These are phyloP conservation scores for barley (Hordeum vulgare) DNA, from an alignment of 176 grass and related monocot genomes.

Conservation along the genomic window DNA sequence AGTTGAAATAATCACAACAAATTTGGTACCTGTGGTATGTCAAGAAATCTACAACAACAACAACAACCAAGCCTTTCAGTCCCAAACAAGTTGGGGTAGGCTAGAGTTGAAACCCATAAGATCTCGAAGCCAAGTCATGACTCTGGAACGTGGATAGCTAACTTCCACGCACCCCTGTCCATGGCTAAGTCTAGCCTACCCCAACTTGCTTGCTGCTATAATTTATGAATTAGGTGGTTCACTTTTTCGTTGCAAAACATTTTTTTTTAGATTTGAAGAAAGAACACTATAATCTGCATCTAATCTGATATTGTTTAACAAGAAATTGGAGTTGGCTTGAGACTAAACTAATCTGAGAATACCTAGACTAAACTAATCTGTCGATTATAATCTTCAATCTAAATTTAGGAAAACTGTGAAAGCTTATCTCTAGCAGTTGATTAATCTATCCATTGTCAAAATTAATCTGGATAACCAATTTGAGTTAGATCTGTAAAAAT, in stretches of 20 bases:
- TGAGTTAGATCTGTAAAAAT: neutral
- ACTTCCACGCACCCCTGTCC: too few relatives aligned
- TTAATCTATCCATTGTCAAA: neutral
- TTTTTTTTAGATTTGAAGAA: too few relatives aligned
- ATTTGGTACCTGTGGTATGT: neutral
- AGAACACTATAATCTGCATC: too few relatives aligned
- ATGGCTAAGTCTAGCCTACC: too few relatives aligned
- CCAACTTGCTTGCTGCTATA: too few relatives aligned
- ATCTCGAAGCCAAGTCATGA: too few relatives aligned
- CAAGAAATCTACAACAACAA: neutral
- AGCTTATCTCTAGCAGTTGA: neutral
- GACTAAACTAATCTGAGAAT: neutral
- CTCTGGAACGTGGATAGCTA: too few relatives aligned
- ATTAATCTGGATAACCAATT: neutral
- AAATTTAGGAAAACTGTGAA: neutral
- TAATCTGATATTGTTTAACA: neutral
- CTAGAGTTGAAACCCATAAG: too few relatives aligned
- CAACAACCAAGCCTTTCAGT: too few relatives aligned
- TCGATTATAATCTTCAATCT: neutral
- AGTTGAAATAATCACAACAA: neutral
- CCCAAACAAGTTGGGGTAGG: too few relatives aligned
- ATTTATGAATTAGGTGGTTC: too few relatives aligned
- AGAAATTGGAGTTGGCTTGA: neutral
- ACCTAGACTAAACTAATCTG: neutral
- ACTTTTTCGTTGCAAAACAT: too few relatives aligned